Evolutionary conservation across 495 filamentous ascomycete genomes (phyloP), one percentile per base, ranked within the genome.

Genomic region (Aspergillus haitiensis): DNA sequence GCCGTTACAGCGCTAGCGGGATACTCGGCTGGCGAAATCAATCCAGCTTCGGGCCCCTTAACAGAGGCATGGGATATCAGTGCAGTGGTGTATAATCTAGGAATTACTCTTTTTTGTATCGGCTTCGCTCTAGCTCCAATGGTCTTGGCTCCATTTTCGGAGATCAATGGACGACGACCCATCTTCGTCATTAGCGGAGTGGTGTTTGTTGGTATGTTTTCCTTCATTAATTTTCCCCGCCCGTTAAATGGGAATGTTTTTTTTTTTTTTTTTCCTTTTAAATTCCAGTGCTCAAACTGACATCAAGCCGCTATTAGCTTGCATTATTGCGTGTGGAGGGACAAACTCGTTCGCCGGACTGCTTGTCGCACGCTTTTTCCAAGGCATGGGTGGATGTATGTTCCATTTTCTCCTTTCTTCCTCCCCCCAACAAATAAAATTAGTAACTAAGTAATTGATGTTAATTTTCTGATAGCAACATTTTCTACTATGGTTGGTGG

Each of bases 401-500:
- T 69, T 47, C 6, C 21, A 13, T 11, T 13, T 6, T 31, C 32
- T 31, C 32, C 48, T 34, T 3, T 5, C 18, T n/a, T 5, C 1
- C 44, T 46, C 6, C 12, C 18, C 18, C 8, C 13, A 7, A 44
- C 4, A 21, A 21, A 36, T 53, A 58, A 46, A 31, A 50, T 2
- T 11, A 21, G 0, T 37, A n/a, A 15, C 63, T 2, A 8, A 21
- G 0, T 37, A n/a, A 15, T 62, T 72, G 73, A 10, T 52, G n/a
- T 15, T 53, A 6, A 40, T 34, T 10, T 10, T 11, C 13, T 39
- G 36, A 18, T 18, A 55, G 52, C 84, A 2, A 93, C 93, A 0
- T 97, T 96, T 69, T 88, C 85, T 5, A 95, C 91, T 11, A 93
- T 97, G 88, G 90, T 96, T 3, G 93, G 93, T 36, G 93, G 93